Percentiles rank a stretch among this genome's conserved stretches.
These are phyloP conservation scores for Hypsizygus marmoreus DNA, from an alignment of 768 basidiomycete genomes.

Conservation along the genomic window DNA sequence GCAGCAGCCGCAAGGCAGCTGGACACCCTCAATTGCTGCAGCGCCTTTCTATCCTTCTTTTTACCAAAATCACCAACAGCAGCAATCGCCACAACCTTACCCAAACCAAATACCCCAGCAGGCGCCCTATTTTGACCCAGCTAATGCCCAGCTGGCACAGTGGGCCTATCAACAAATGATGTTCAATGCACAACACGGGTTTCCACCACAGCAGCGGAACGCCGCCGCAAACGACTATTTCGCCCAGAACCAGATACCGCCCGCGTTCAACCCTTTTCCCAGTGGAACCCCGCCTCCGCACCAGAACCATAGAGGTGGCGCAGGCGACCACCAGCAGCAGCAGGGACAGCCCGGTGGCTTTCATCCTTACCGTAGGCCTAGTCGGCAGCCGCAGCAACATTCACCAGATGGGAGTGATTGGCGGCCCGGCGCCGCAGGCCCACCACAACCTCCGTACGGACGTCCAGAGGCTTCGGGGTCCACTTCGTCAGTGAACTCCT, in stretches of 20 bases:
- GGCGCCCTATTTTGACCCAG: constrained; percentile 71
- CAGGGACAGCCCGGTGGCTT: constrained; percentile 57
- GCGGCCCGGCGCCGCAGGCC: constrained; percentile 40
- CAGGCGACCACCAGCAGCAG: constrained; percentile 43
- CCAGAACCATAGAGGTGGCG: constrained; percentile 44
- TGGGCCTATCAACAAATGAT: constrained; percentile 95
- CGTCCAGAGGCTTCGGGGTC: constrained; percentile 81
- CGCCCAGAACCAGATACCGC: constrained; percentile 50
- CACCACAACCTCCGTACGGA: constrained; percentile 76
- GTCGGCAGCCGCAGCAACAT: constrained; percentile 43
- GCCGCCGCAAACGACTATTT: constrained; percentile 54
- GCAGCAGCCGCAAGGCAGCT: constrained; percentile 68
- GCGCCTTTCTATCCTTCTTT: constrained; percentile 79
- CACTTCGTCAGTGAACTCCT: constrained; percentile 75
- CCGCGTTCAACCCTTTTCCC: constrained; percentile 63
- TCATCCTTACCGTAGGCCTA: constrained; percentile 81
- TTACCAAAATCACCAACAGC: constrained; percentile 71
- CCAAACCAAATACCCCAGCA: constrained; percentile 48
- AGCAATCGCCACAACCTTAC: constrained; percentile 53
- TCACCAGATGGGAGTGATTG: constrained; percentile 45
- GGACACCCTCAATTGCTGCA: constrained; percentile 67
- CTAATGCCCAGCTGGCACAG: constrained; percentile 76
- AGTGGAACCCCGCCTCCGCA: constrained; percentile 72
- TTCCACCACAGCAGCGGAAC: constrained; percentile 45
- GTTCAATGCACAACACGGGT: constrained; percentile 67